Evolutionary conservation across 2,329 filamentous ascomycete genomes (phyloP), one percentile per base, ranked within the genome.

Genomic region (Westerdykella sp.): DNA sequence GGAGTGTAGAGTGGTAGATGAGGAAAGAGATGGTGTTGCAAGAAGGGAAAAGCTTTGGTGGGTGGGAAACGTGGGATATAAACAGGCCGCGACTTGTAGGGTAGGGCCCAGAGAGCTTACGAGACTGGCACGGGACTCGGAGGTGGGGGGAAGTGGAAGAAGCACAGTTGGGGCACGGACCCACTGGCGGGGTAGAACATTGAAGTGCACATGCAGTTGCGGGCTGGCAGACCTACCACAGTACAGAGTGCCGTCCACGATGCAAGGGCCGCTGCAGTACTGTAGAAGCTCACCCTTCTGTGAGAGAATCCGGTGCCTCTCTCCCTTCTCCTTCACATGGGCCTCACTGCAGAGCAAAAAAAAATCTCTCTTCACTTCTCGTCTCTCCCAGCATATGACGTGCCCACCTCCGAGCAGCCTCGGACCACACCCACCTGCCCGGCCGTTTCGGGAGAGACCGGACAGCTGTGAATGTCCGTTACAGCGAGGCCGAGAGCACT

Each of bases 171-270:
- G 34, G 28, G 30, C 45, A 9, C 49, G 45, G 56, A 56, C 45
- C 56, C 54, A 51, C 45, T 53, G 45, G 56, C 53, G 55, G 53
- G 57, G 57, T 55, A 53, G n/a, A n/a, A n/a, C n/a, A n/a, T n/a
- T n/a, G n/a, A n/a, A 10, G 10, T 25, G 23, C 23, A 25, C 23
- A 25, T 25, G 23, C 23, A 25, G n/a, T n/a, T n/a, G n/a, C n/a
- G n/a, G n/a, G n/a, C n/a, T n/a, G n/a, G n/a, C n/a, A n/a, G n/a
- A n/a, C n/a, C n/a, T n/a, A n/a, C n/a, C n/a, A n/a, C 18, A 21
- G 18, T 21, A 21, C 6, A 6, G 18, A n/a, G n/a, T n/a, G 18
- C 18, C 4, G 18, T 21, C 18, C 6, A 6, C 18, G 18, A 21
- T 21, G 18, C 18, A 21, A 21, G 18, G 18, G 18, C 18, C 18